phyloP scores from a whole-genome alignment of 345 rosid species.

The Triadica sebifera region DNA sequence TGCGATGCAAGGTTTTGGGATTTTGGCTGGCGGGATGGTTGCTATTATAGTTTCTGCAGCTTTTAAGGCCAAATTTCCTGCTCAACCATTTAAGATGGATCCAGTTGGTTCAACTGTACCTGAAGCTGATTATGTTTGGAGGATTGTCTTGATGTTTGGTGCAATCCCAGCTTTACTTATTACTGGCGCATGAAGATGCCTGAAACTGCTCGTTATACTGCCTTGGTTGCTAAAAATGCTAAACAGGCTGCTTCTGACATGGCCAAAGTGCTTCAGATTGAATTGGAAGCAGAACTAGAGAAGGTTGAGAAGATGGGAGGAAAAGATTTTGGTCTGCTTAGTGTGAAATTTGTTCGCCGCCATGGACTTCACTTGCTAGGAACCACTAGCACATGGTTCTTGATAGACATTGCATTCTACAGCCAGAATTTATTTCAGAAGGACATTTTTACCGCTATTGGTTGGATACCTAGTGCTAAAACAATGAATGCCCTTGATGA shows the following conservation, averaged over 20 bases:
- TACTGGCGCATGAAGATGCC: conserved; percentile 80
- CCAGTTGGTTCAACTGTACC: conserved; percentile 48
- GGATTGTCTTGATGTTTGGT: conserved; percentile 64
- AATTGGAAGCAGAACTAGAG: conserved; percentile 48
- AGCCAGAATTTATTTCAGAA: conserved; percentile 76
- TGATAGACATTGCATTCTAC: conserved; percentile 69
- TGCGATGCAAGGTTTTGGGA: conserved; percentile 82
- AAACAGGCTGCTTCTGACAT: conserved; percentile 64
- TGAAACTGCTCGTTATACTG: conserved; percentile 81
- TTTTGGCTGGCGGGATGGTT: conserved; percentile 56
- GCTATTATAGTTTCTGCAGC: conserved; percentile 40
- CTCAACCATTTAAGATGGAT: conserved; percentile 38
- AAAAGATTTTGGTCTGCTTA: conserved; percentile 54
- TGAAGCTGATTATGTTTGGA: conserved; percentile 66
- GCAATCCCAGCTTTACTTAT: conserved; percentile 58
- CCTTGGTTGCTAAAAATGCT: conserved; percentile 59
- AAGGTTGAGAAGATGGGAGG: conserved; percentile 25
- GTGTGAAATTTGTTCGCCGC: conserved; percentile 36
- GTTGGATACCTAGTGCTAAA: conserved; percentile 66
- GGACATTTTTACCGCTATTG: conserved; percentile 63
- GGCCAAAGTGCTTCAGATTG: conserved; percentile 71
- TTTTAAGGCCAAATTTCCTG: conserved; percentile 39
- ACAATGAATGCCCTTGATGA: conserved; percentile 71
- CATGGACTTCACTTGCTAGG: conserved; percentile 65
- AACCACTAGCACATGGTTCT: conserved; percentile 66